phyloP scores from a whole-genome alignment of 192 early-diverging fungal genomes.

The Coemansia sp. region DNA sequence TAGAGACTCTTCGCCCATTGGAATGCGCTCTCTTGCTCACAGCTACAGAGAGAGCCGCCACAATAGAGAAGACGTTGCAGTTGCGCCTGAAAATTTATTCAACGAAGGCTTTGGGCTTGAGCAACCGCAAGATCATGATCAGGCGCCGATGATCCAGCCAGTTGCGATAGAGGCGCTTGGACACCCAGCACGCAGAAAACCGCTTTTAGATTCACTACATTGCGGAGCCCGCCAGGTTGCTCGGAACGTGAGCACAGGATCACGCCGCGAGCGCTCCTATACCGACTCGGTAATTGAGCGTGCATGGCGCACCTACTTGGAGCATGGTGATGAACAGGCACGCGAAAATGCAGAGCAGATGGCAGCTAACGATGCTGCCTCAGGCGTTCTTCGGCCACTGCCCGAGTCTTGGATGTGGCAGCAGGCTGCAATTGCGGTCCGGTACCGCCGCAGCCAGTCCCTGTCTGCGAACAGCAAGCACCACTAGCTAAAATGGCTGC shows the following conservation, averaged over 20 bases:
- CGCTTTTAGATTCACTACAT: not conserved
- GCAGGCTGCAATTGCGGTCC: constrained; percentile 47
- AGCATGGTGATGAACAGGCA: constrained; percentile 26
- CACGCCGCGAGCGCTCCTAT: constrained; percentile 49
- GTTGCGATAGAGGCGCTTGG: too few species aligned
- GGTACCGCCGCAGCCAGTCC: constrained; percentile 49
- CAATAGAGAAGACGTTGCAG: not conserved
- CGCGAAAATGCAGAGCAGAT: constrained; percentile 19
- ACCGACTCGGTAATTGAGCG: constrained; percentile 44
- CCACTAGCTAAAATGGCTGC: not conserved
- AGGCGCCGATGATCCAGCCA: too few species aligned
- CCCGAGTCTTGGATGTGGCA: constrained; percentile 53
- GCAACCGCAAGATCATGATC: too few species aligned
- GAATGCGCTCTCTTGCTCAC: constrained; percentile 21
- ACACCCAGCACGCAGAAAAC: not conserved
- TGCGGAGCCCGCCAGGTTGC: constrained; percentile 3
- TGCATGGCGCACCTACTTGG: constrained; percentile 46
- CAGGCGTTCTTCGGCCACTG: constrained; percentile 23
- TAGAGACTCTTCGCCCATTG: constrained; percentile 35
- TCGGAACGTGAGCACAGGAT: constrained; percentile 23
- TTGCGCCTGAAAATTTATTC: too few species aligned
- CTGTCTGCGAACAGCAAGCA: constrained; percentile 11
- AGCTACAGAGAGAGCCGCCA: constrained; percentile 10
- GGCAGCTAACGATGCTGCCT: constrained; percentile 12
- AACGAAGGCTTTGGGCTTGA: too few species aligned